Percentiles rank a stretch among this genome's conserved stretches.
These are phyloP conservation scores for Castanea crenata DNA, from an alignment of 306 rosid species.

Conservation along the genomic window DNA sequence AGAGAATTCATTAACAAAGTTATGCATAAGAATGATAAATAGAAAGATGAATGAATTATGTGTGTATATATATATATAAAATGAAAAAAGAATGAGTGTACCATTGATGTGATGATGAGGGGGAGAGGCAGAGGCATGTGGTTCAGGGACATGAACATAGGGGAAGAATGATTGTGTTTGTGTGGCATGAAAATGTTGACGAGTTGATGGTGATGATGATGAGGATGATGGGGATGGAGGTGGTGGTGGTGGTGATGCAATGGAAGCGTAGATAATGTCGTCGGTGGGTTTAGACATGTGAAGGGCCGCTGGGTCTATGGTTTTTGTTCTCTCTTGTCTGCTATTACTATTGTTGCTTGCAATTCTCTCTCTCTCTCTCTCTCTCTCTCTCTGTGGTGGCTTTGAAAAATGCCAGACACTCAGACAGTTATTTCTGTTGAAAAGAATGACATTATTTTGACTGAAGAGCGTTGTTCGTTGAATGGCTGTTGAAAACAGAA, in stretches of 20 bases:
- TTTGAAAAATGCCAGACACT: background rate
- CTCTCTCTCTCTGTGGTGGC: background rate
- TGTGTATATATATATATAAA: no score
- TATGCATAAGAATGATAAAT: background rate
- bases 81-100: background rate
- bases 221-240: background rate
- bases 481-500: background rate
- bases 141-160: background rate
- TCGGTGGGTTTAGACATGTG: constrained; percentile 75
- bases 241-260: background rate
- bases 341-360: constrained; percentile 22
- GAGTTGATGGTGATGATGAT: constrained; percentile 1
- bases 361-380: constrained; percentile 23
- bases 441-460: background rate
- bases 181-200: background rate
- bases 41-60: background rate
- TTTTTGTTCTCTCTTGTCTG: constrained; percentile 54
- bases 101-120: background rate
- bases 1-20: background rate
- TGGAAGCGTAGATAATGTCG: constrained; percentile 32
- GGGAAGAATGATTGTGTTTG: constrained; percentile 9
- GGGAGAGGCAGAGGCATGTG: background rate
- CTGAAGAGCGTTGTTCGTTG: background rate
- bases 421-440: constrained; percentile 34
- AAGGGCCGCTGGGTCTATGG: constrained; percentile 53